phyloP scores from a whole-genome alignment of 78 protist genomes.

The Monosiga brevicollis region DNA sequence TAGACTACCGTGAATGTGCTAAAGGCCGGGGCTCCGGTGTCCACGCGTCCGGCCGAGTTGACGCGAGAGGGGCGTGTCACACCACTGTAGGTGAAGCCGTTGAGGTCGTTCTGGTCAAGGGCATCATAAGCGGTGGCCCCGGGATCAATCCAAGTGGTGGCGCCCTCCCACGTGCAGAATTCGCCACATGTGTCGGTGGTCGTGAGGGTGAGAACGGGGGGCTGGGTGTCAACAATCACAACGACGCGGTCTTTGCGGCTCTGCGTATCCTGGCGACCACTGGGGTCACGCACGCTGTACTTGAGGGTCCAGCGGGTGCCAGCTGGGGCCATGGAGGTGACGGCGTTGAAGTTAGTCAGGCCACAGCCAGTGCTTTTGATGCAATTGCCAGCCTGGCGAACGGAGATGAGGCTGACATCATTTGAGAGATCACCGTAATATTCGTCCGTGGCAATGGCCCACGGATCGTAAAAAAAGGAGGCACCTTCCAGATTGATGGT shows the following conservation, averaged over 20 bases:
- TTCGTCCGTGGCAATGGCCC: not conserved
- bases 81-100: too few species aligned
- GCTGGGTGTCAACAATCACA: not conserved
- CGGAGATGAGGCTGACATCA: not conserved
- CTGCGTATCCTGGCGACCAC: not conserved
- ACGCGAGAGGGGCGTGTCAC: not conserved
- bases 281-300: not conserved
- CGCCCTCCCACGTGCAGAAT: too few species aligned
- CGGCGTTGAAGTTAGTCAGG: not conserved
- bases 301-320: not conserved
- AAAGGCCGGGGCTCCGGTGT: not conserved
- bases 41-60: not conserved
- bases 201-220: not conserved
- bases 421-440: not conserved
- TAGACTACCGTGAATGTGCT: not conserved
- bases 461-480: not conserved
- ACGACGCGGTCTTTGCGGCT: not conserved
- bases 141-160: not conserved
- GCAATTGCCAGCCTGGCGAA: not conserved
- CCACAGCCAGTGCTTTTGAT: not conserved
- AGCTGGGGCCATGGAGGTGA: not conserved
- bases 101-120: not conserved
- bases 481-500: not conserved
- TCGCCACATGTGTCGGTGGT: too few species aligned
- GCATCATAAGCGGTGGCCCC: not conserved